phyloP scores from a whole-genome alignment of 176 grass and related monocot species.

The Avena insularis region DNA sequence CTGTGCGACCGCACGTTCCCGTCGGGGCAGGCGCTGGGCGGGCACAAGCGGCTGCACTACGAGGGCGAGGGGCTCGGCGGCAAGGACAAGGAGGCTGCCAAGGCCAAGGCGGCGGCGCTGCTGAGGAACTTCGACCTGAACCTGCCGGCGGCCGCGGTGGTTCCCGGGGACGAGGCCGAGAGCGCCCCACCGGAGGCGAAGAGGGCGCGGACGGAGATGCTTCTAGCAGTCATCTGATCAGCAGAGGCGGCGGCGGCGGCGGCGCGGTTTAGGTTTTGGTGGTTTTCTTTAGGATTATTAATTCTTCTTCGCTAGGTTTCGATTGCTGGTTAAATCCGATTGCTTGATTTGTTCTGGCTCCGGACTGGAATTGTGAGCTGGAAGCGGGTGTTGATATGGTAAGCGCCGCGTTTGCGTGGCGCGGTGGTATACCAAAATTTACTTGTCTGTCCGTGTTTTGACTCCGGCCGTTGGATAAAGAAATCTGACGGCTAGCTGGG shows the following conservation, averaged over 20 bases:
- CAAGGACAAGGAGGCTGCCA: constrained; percentile 12
- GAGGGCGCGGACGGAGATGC: constrained; percentile 46
- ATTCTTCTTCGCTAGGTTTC: constrained; percentile 35
- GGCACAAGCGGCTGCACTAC: constrained; percentile 89
- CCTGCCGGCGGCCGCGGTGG: constrained; percentile 46
- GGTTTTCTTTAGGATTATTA: not conserved
- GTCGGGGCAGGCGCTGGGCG: constrained; percentile 85
- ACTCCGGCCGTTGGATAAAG: constrained; percentile 18
- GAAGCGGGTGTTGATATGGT: constrained; percentile 25
- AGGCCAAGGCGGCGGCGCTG: constrained; percentile 23
- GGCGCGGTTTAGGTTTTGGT: constrained; percentile 32
- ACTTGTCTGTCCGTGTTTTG: not conserved
- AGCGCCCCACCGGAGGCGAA: constrained; percentile 44
- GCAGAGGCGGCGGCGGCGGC: constrained; percentile 2
- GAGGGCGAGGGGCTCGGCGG: constrained; percentile 46
- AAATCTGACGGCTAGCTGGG: constrained; percentile 11
- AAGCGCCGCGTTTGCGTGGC: constrained; percentile 18
- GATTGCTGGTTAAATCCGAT: constrained; percentile 47
- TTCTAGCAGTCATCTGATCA: constrained; percentile 28
- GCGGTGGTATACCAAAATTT: not conserved
- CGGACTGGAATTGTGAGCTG: constrained; percentile 11
- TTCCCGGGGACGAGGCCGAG: constrained; percentile 29
- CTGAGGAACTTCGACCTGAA: constrained; percentile 66
- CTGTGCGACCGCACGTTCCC: constrained; percentile 75
- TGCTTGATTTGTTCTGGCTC: constrained; percentile 30